Evolutionary conservation across 2,329 filamentous ascomycete species (phyloP).

Genomic region (Alternaria arborescens): DNA sequence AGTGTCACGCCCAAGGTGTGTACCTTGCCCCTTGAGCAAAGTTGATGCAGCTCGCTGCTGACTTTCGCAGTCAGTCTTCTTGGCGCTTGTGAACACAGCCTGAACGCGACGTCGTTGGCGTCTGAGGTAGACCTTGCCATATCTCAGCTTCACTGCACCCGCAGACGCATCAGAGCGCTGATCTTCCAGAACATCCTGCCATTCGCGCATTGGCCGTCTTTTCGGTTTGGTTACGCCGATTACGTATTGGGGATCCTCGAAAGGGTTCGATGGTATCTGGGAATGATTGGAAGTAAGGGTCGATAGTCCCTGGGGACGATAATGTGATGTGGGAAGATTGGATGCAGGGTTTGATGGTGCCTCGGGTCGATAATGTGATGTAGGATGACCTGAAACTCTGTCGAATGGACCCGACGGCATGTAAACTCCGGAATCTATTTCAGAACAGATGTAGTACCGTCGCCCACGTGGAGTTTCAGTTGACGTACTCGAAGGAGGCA

Average conservation of each 20-base stretch:
- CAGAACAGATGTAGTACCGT: background rate
- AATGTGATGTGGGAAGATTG: background rate
- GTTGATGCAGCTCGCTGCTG: background rate
- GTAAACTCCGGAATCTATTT: background rate
- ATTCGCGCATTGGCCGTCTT: background rate
- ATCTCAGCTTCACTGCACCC: background rate
- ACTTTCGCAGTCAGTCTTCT: background rate
- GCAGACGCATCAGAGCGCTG: background rate
- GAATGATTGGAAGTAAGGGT: background rate
- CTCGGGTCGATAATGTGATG: background rate
- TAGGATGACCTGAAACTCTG: background rate
- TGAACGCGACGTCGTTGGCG: background rate
- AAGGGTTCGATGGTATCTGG: background rate
- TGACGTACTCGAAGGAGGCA: background rate
- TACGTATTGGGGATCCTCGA: slow-evolving; percentile 3
- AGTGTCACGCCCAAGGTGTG: background rate
- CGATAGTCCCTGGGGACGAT: background rate
- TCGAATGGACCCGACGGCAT: background rate
- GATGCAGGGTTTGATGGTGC: background rate
- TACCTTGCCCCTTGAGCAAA: background rate
- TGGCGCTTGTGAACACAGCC: background rate
- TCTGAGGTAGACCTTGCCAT: background rate
- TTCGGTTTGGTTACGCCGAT: background rate
- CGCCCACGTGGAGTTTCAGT: background rate
- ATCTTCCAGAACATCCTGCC: background rate